Conservation (phyloP, 2,329 filamentous ascomycete species). For the Penicillium sp. region DNA sequence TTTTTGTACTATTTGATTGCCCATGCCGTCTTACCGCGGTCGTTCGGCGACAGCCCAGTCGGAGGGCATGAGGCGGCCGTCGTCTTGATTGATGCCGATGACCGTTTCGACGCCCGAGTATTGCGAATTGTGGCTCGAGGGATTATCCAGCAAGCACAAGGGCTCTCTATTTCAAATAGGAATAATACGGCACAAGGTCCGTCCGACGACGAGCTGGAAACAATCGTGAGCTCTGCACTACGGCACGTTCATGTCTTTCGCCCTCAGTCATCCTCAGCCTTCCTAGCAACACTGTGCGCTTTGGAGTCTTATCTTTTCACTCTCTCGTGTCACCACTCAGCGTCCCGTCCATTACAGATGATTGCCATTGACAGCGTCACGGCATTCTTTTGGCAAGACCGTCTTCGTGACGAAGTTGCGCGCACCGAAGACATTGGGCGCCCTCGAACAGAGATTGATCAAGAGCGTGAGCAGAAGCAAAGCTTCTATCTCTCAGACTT, state of each 20-base stretch:
- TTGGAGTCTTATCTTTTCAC: slow-evolving; percentile 51
- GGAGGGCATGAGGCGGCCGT: slow-evolving; percentile 49
- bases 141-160: slow-evolving; percentile 22
- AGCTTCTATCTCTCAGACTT: slow-evolving; percentile 32
- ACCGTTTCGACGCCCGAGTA: slow-evolving; percentile 50
- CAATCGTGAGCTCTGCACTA: slow-evolving; percentile 41
- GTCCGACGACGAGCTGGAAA: slow-evolving; percentile 15
- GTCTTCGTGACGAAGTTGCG: slow-evolving; percentile 43
- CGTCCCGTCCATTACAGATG: slow-evolving; percentile 45
- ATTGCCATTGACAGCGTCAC: slow-evolving; percentile 54
- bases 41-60: slow-evolving; percentile 29
- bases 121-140: slow-evolving; percentile 36
- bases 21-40: slow-evolving; percentile 48
- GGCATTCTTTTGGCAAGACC: slow-evolving; percentile 54
- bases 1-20: slow-evolving; percentile 55
- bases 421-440: slow-evolving; percentile 38
- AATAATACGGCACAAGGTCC: neutral
- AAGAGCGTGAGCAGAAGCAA: slow-evolving; percentile 23
- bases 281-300: slow-evolving; percentile 47
- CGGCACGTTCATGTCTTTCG: slow-evolving; percentile 57
- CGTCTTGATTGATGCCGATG: slow-evolving; percentile 54
- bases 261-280: slow-evolving; percentile 48
- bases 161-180: slow-evolving; percentile 1
- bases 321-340: slow-evolving; percentile 43
- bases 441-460: slow-evolving; percentile 26